Conservation (phyloP, 805 yeast species). For the Candida schatavii region DNA sequence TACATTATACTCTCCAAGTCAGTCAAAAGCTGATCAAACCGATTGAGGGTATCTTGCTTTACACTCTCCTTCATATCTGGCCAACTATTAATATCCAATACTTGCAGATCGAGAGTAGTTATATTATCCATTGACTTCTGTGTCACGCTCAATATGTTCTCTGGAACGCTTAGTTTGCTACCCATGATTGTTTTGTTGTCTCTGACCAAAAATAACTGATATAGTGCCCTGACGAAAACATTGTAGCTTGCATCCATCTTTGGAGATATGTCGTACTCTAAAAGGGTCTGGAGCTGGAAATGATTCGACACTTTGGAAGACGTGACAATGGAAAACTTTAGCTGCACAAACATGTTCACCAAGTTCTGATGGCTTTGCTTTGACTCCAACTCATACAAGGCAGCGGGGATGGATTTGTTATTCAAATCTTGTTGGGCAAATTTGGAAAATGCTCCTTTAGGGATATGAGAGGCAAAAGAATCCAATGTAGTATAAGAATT, state of each 20-base stretch:
- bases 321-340: slow-evolving; percentile 17
- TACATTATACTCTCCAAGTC: slow-evolving; percentile 47
- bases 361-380: slow-evolving; percentile 20
- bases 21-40: slow-evolving; percentile 29
- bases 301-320: slow-evolving; percentile 16
- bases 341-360: slow-evolving; percentile 16
- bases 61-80: slow-evolving; percentile 8
- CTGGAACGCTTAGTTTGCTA: slow-evolving; percentile 11
- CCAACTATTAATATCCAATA: slow-evolving; percentile 26
- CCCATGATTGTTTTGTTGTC: slow-evolving; percentile 64
- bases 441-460: slow-evolving; percentile 29
- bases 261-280: slow-evolving; percentile 25
- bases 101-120: slow-evolving; percentile 33
- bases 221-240: slow-evolving; percentile 58
- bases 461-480: slow-evolving; percentile 8
- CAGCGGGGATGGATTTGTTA: slow-evolving; percentile 38
- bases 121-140: slow-evolving; percentile 42
- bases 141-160: slow-evolving; percentile 19
- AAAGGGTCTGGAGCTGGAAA: slow-evolving; percentile 25
- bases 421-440: slow-evolving; percentile 35
- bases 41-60: slow-evolving; percentile 7
- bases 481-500: slow-evolving; percentile 4
- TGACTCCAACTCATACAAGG: slow-evolving; percentile 20
- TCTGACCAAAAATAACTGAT: slow-evolving; percentile 59
- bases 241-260: slow-evolving; percentile 24